These are phyloP conservation scores for Hypoxylon rickii DNA, from an alignment of 495 filamentous ascomycete species.

Conservation along the genomic window DNA sequence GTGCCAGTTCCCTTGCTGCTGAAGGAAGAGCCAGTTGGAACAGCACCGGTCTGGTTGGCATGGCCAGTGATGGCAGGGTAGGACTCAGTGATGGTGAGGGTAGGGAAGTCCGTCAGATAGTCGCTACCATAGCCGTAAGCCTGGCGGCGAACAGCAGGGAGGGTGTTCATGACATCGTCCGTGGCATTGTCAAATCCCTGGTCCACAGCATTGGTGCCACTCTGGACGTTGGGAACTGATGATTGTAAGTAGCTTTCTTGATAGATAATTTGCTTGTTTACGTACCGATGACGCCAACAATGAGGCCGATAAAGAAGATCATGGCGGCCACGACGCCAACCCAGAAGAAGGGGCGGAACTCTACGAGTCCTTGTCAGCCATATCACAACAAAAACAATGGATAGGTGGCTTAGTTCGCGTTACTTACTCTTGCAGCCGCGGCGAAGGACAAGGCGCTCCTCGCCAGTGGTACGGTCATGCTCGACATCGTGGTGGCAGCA, in stretches of 20 bases:
- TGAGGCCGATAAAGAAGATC: background rate
- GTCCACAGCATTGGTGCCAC: background rate
- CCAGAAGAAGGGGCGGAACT: background rate
- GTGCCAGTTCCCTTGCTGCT: too few species aligned
- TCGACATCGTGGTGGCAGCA: too few species aligned
- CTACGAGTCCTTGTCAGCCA: background rate
- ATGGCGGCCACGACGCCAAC: background rate
- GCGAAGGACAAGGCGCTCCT: too few species aligned
- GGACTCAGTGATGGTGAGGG: background rate
- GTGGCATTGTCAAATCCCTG: background rate
- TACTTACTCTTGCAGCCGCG: background rate
- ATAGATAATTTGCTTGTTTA: background rate
- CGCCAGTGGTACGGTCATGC: too few species aligned
- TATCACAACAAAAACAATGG: background rate
- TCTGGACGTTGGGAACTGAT: background rate
- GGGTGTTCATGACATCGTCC: background rate
- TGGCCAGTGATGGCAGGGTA: background rate
- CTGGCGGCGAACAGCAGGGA: background rate
- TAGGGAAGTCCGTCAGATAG: background rate
- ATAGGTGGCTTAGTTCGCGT: background rate
- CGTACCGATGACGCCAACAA: background rate
- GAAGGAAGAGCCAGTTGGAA: background rate
- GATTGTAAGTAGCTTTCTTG: background rate
- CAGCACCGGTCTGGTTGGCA: background rate
- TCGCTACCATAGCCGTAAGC: background rate